Evolutionary conservation across 1,139 yeast genomes (phyloP).

Genomic region (Candida sp.): DNA sequence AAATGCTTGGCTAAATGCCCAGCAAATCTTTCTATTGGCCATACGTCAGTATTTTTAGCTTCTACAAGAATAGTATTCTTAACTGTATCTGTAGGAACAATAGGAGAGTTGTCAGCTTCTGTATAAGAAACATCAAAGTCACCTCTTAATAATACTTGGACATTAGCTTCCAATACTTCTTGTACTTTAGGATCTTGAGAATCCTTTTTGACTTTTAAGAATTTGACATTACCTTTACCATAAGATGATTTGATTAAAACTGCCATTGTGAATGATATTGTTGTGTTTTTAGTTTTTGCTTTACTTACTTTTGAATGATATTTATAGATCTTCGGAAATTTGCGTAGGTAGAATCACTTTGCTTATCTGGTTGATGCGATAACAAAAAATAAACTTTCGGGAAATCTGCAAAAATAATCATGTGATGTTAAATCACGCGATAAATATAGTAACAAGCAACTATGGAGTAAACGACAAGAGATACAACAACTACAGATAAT

Average conservation of each 20-base stretch:
- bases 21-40: conserved; percentile 91
- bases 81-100: conserved; percentile 93
- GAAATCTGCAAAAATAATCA: no score
- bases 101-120: conserved; percentile 79
- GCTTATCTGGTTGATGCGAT: no score
- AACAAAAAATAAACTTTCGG: no score
- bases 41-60: conserved; percentile 76
- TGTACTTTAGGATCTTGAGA: conserved; percentile 67
- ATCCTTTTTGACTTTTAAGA: conserved; percentile 81
- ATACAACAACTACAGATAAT: no score
- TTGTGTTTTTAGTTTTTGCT: no score
- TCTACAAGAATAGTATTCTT: conserved; percentile 82
- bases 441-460: no score
- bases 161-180: conserved; percentile 83
- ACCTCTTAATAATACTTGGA: conserved; percentile 71
- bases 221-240: conserved; percentile 91
- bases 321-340: not conserved
- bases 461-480: no score
- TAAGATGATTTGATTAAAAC: conserved; percentile 54
- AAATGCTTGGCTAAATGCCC: conserved; percentile 83
- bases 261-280: conserved; percentile 3
- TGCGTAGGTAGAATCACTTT: not conserved
- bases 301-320: no score
- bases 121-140: conserved; percentile 78
- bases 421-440: no score